Evolutionary conservation across 352 stramenopile genomes (phyloP).

Genomic region (Globisporangium sylvaticum): DNA sequence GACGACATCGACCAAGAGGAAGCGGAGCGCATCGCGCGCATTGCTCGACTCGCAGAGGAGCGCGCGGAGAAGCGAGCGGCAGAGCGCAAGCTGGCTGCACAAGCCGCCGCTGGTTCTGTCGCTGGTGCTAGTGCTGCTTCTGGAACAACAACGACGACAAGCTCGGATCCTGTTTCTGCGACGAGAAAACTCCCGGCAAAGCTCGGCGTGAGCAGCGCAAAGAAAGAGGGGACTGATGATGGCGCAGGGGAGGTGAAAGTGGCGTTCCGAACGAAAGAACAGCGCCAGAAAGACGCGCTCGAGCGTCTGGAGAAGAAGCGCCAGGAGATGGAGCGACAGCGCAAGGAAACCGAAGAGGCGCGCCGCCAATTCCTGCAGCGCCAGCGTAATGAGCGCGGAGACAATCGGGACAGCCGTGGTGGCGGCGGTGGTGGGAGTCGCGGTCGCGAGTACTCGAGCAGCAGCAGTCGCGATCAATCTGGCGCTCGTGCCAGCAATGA

Average conservation of each 20-base stretch:
- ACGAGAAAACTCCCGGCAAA: constrained; percentile 34
- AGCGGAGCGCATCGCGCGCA: constrained; percentile 65
- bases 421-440: constrained; percentile 5
- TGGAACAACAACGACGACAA: not conserved
- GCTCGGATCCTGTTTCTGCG: not conserved
- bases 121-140: not conserved
- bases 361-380: constrained; percentile 62
- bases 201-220: constrained; percentile 10
- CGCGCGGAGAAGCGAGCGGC: constrained; percentile 42
- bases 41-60: constrained; percentile 68
- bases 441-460: not conserved
- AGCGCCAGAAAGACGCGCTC: constrained; percentile 74
- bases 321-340: constrained; percentile 52
- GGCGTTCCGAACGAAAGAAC: constrained; percentile 73
- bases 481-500: constrained; percentile 5
- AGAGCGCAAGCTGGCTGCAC: constrained; percentile 17
- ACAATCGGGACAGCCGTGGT: constrained; percentile 16
- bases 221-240: not conserved
- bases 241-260: constrained; percentile 30
- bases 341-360: constrained; percentile 48
- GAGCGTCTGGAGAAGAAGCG: constrained; percentile 71
- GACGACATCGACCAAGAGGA: constrained; percentile 47
- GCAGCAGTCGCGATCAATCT: not conserved
- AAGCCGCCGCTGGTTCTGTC: not conserved
- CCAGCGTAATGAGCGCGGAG: constrained; percentile 34